These are phyloP conservation scores for Amyloporia xantha DNA, from an alignment of 768 basidiomycete species.

Conservation along the genomic window DNA sequence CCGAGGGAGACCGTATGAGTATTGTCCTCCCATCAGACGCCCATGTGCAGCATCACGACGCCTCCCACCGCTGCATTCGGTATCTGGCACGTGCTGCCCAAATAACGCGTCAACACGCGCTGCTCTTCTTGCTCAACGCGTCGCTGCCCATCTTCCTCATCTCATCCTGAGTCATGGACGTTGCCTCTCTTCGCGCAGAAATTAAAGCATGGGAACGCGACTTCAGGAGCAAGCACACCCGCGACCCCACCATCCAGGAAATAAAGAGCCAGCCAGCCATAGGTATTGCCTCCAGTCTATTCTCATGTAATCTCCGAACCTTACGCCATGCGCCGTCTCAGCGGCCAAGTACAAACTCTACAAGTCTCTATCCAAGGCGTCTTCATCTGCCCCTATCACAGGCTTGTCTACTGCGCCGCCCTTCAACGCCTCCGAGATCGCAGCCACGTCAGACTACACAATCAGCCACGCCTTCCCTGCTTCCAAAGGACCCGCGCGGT, in stretches of 20 bases:
- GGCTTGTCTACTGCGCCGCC: constrained; percentile 23
- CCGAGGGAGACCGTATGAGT: background rate
- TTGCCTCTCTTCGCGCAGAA: constrained; percentile 51
- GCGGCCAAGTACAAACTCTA: constrained; percentile 78
- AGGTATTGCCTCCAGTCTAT: constrained; percentile 35
- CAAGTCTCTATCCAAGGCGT: constrained; percentile 61
- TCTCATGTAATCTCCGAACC: constrained; percentile 11
- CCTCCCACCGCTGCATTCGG: background rate
- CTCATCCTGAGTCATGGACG: constrained; percentile 27
- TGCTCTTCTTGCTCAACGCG: constrained; percentile 7
- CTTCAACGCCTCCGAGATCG: constrained; percentile 29
- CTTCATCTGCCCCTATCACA: constrained; percentile 13
- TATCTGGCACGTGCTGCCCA: constrained; percentile 3
- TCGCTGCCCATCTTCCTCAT: constrained; percentile 6
- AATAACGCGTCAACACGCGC: constrained; percentile 15
- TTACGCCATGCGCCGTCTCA: constrained; percentile 25
- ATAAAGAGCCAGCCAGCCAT: constrained; percentile 56
- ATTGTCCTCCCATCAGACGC: constrained; percentile 1
- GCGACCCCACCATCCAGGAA: constrained; percentile 62
- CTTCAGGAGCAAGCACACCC: constrained; percentile 49
- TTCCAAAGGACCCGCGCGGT: constrained; percentile 47
- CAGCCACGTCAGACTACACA: constrained; percentile 20
- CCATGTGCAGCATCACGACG: constrained; percentile 2
- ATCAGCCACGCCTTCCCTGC: constrained; percentile 30
- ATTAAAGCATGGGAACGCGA: constrained; percentile 75